phyloP scores from a whole-genome alignment of 805 yeast genomes.

The Candida jianshihensis region DNA sequence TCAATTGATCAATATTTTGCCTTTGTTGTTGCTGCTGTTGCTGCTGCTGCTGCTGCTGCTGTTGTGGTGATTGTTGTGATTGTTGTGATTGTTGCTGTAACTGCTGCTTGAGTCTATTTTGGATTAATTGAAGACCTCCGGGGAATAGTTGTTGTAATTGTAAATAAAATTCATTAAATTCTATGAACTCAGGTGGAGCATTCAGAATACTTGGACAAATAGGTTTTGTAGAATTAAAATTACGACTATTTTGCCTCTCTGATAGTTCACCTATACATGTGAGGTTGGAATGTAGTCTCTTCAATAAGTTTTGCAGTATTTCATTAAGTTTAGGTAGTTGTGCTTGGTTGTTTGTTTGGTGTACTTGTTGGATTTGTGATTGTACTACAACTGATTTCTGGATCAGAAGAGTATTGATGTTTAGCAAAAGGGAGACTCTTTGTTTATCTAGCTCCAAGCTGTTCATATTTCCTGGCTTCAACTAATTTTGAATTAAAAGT shows the following conservation, averaged over 20 bases:
- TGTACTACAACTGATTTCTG: constrained; percentile 20
- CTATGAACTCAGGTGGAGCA: constrained; percentile 21
- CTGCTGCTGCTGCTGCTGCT: constrained; percentile 5
- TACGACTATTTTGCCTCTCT: constrained; percentile 16
- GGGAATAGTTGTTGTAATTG: constrained; percentile 21
- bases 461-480: too few species aligned
- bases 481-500: too few species aligned
- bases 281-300: constrained; percentile 22
- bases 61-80: constrained; percentile 12
- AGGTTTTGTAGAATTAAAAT: constrained; percentile 2
- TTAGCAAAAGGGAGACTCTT: constrained; percentile 17
- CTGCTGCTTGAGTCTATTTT: constrained; percentile 11
- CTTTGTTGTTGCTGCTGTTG: not conserved
- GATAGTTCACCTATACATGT: constrained; percentile 24
- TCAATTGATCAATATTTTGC: not conserved
- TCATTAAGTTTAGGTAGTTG: constrained; percentile 13
- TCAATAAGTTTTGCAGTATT: constrained; percentile 18
- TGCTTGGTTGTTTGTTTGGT: constrained; percentile 5
- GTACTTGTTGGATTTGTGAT: constrained; percentile 15
- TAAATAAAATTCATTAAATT: constrained; percentile 18
- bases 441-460: constrained; percentile 16
- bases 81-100: constrained; percentile 9
- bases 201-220: constrained; percentile 20
- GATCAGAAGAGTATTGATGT: constrained; percentile 19
- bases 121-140: constrained; percentile 19